Percentiles rank a stretch among this genome's conserved stretches.
Conservation (phyloP, 768 basidiomycete genomes). For the Pleurotus eryngii region DNA sequence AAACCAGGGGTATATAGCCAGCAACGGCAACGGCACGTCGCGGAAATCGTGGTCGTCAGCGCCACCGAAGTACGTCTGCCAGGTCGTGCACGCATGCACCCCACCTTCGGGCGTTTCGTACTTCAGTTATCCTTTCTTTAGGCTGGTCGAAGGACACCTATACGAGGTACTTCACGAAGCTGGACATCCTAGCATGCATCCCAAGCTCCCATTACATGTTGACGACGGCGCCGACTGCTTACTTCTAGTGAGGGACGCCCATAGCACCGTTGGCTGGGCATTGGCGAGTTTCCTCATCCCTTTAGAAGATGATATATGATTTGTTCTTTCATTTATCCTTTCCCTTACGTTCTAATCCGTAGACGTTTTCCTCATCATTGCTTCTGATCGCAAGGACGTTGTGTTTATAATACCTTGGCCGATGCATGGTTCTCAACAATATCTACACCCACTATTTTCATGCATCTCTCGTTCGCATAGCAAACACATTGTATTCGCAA, state of each 20-base stretch:
- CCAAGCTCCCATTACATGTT: conserved; percentile 71
- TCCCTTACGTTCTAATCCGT: background rate
- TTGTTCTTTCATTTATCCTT: conserved; percentile 9
- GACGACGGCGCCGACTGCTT: conserved; percentile 79
- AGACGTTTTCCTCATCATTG: too few species aligned
- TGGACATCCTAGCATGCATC: conserved; percentile 74
- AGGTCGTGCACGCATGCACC: conserved; percentile 64
- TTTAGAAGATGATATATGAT: conserved; percentile 26
- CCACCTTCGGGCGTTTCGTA: conserved; percentile 66
- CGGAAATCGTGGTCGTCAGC: conserved; percentile 35
- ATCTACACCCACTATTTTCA: background rate
- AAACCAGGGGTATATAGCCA: conserved; percentile 15
- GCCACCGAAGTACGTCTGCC: conserved; percentile 61
- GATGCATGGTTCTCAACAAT: background rate
- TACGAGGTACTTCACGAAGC: conserved; percentile 72
- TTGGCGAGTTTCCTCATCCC: conserved; percentile 79
- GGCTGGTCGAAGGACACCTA: conserved; percentile 55
- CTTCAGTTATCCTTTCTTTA: conserved; percentile 75
- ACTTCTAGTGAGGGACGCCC: conserved; percentile 59
- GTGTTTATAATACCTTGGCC: background rate
- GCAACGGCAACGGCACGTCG: conserved; percentile 26
- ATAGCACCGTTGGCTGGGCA: conserved; percentile 69
- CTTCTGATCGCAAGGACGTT: background rate
- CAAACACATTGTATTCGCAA: conserved; percentile 1
- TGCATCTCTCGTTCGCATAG: background rate